These are phyloP conservation scores for Petasospora fabianii DNA, from an alignment of 1,139 yeast genomes.

Conservation along the genomic window DNA sequence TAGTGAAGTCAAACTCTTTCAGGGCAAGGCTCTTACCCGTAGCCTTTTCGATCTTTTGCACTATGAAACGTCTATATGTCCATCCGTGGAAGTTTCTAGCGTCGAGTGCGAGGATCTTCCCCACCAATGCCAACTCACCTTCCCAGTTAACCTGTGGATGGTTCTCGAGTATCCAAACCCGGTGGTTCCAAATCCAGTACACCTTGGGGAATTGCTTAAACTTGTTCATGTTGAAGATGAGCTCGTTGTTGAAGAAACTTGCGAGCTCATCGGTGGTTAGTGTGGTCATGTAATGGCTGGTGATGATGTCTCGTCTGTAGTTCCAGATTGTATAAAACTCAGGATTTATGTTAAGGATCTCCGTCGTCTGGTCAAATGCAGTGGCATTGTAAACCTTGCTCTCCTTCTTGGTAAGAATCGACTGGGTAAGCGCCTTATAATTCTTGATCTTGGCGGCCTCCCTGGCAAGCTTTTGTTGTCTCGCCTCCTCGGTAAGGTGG, in stretches of 20 bases:
- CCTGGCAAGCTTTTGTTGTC: slow-evolving; percentile 47
- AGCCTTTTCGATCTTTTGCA: slow-evolving; percentile 45
- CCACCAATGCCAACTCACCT: slow-evolving; percentile 64
- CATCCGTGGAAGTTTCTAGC: slow-evolving; percentile 92
- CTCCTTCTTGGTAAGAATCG: slow-evolving; percentile 40
- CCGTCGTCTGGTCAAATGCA: slow-evolving; percentile 51
- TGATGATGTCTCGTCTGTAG: slow-evolving; percentile 70
- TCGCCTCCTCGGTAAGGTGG: slow-evolving; percentile 54
- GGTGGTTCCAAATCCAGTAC: slow-evolving; percentile 96
- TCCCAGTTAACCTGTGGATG: slow-evolving; percentile 61
- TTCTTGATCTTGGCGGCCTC: slow-evolving; percentile 52
- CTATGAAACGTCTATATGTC: slow-evolving; percentile 83
- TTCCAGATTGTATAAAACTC: slow-evolving; percentile 93
- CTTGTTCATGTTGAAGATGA: slow-evolving; percentile 55
- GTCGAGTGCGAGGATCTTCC: slow-evolving; percentile 65
- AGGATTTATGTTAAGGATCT: slow-evolving; percentile 64
- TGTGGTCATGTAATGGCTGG: slow-evolving; percentile 27
- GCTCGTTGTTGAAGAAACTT: slow-evolving; percentile 51
- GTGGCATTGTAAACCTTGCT: slow-evolving; percentile 34
- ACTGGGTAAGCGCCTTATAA: slow-evolving; percentile 46
- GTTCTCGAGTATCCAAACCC: slow-evolving; percentile 73
- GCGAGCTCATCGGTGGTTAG: slow-evolving; percentile 14
- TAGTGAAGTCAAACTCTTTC: slow-evolving; percentile 73
- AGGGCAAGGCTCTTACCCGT: slow-evolving; percentile 31
- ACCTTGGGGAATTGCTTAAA: slow-evolving; percentile 76